These are phyloP conservation scores for Diaporthe amygdali DNA, from an alignment of 2,329 filamentous ascomycete species.

Conservation along the genomic window DNA sequence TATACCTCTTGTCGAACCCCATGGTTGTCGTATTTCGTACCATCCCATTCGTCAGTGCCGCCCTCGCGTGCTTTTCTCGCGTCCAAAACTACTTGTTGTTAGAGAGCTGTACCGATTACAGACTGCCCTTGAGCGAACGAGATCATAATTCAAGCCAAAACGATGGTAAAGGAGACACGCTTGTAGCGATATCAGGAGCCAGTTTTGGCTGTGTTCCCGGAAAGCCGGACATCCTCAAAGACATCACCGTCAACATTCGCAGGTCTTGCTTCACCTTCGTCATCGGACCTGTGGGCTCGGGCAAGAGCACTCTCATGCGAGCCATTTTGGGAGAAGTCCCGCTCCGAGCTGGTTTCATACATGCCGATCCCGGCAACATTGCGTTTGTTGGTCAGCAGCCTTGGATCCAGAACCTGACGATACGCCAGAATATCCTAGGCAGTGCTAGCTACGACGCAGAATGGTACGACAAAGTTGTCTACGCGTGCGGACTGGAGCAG, in stretches of 20 bases:
- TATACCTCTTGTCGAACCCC: constrained; percentile 30
- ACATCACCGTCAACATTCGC: constrained; percentile 1
- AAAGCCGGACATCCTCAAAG: neutral
- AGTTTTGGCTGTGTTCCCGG: constrained; percentile 10
- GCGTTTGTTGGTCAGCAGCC: constrained; percentile 27
- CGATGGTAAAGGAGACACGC: neutral
- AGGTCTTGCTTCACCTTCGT: constrained; percentile 17
- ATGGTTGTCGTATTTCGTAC: constrained; percentile 30
- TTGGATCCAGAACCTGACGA: constrained; percentile 28
- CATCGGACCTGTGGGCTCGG: constrained; percentile 27
- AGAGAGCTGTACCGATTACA: constrained; percentile 11
- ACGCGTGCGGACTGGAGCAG: constrained; percentile 25
- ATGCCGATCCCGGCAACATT: neutral
- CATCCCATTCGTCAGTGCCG: constrained; percentile 30
- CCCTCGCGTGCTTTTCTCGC: constrained; percentile 30
- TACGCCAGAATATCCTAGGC: constrained; percentile 29
- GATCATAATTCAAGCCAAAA: neutral
- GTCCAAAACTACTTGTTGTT: constrained; percentile 32
- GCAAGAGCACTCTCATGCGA: constrained; percentile 27
- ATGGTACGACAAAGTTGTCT: constrained; percentile 25
- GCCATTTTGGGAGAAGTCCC: constrained; percentile 27
- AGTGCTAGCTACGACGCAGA: constrained; percentile 20
- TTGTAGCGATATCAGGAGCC: constrained; percentile 5
- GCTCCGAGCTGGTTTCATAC: constrained; percentile 18
- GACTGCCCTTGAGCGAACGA: constrained; percentile 4